Evolutionary conservation across 805 yeast genomes (phyloP).

Genomic region (Schwanniomyces yamadae): DNA sequence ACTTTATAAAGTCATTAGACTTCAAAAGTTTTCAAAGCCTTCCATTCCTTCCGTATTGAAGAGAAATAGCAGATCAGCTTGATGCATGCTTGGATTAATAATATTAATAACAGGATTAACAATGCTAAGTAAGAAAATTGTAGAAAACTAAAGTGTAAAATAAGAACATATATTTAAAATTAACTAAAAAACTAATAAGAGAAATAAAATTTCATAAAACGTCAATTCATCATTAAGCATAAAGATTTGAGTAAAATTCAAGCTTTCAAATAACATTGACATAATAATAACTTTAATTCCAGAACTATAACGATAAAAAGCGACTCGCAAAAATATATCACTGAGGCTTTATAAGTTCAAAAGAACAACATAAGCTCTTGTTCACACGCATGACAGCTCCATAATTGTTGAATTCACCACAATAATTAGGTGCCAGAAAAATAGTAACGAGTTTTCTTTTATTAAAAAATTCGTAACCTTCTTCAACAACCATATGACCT

Average conservation of each 20-base stretch:
- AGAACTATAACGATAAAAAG: background rate
- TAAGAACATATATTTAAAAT: no score
- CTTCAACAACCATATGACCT: conserved; percentile 90
- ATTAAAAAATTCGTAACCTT: conserved; percentile 81
- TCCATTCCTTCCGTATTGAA: no score
- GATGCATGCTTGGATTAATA: no score
- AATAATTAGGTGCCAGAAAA: conserved; percentile 80
- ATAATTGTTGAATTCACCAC: conserved; percentile 78
- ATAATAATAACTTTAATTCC: conserved; percentile 1
- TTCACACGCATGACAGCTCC: conserved; percentile 79
- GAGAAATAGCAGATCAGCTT: background rate
- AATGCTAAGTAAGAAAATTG: no score
- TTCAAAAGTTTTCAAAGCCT: conserved; percentile 10
- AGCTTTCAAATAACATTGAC: no score
- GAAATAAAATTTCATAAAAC: no score
- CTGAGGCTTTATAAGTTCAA: conserved; percentile 64
- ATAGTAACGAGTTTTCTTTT: conserved; percentile 74
- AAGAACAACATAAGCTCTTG: conserved; percentile 64
- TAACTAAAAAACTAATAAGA: no score
- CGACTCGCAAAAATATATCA: background rate
- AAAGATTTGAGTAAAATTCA: no score
- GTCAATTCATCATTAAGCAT: no score
- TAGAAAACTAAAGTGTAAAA: no score
- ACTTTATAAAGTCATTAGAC: conserved; percentile 30
- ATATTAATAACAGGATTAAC: no score